A percentile compares a stretch with the other conserved stretches of the same genome.
These are phyloP conservation scores for Nicotiana paniculata DNA, from an alignment of 257 asterid genomes.

Conservation along the genomic window DNA sequence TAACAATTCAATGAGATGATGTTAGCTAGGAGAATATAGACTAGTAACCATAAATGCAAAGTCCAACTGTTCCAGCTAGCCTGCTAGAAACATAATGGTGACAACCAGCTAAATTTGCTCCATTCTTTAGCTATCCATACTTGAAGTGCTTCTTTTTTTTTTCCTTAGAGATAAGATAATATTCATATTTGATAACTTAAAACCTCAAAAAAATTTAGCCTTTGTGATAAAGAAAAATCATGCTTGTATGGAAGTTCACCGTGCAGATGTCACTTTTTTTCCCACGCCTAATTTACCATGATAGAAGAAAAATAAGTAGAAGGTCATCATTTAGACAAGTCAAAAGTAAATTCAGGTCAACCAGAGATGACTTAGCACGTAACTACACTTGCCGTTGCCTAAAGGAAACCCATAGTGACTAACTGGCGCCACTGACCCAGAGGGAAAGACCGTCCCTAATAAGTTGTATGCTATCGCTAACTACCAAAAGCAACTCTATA, in stretches of 20 bases:
- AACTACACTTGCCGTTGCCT: not conserved
- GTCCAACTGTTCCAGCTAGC: not conserved
- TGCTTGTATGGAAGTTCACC: not conserved
- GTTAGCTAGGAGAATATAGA: not conserved
- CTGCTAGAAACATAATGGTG: not conserved
- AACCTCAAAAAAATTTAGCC: not conserved
- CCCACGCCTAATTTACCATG: not conserved
- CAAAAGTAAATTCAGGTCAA: not conserved
- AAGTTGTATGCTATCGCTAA: not conserved
- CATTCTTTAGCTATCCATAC: not conserved
- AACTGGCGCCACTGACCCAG: not conserved
- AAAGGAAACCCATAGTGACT: not conserved
- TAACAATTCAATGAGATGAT: not conserved
- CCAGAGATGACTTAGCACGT: not conserved
- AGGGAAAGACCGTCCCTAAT: not conserved
- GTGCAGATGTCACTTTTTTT: not conserved
- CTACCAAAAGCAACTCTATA: not conserved
- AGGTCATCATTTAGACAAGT: not conserved
- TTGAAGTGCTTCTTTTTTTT: not conserved
- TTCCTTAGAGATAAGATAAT: not conserved
- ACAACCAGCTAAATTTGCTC: not conserved
- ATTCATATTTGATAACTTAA: not conserved
- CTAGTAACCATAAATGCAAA: not conserved
- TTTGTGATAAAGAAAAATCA: not conserved
- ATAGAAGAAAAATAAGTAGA: not conserved